Base-by-base conservation (phyloP, 495 filamentous ascomycete genomes). In the Talaromyces nanjingensis region DNA sequence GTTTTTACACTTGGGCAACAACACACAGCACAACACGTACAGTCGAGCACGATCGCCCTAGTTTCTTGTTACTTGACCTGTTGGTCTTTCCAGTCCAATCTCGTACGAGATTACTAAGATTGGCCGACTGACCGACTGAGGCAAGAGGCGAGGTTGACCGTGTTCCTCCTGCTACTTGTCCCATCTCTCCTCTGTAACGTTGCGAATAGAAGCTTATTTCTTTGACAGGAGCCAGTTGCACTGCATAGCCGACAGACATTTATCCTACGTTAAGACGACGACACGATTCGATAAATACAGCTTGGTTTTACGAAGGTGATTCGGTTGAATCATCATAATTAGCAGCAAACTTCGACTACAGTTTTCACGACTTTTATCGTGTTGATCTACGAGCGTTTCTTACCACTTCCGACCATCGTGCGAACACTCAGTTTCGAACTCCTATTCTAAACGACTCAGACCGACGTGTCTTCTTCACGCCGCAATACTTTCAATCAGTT, bases 401-500 rank as follows among this genome's bases (percentile, higher is more conserved):
- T 27, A n/a, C 27, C 27, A 27, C 27, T 27, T 27, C 27, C 27
- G 27, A 27, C 3, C 27, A 27, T 27, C n/a, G 42, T 47, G 42
- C 42, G 42, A 18, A 47, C 42, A 47, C 42, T 27, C 27, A 20
- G 6, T 11, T 14, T 18, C 9, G 4, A 47, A 18, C 7, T 47
- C n/a, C 42, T 20, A 49, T 20, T 20, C n/a, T 37, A 37, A 6
- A 49, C 45, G 6, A 18, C 45, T 49, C 7, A n/a, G 37, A 16
- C 33, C 34, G 37, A 42, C 45, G 45, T 49, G 45, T 3, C n/a
- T 49, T 18, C 4, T 49, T 18, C 4, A 49, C 45, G 39, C 45
- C 45, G 45, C 45, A 49, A 49, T 49, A 76, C 70, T 74, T 74
- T 76, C 70, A 68, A 71, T 63, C 20, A n/a, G 14, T 56, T 29